Percentiles rank a stretch among this genome's conserved stretches.
phyloP scores from a whole-genome alignment of 208 protist species.

The Crithidia bombi region DNA sequence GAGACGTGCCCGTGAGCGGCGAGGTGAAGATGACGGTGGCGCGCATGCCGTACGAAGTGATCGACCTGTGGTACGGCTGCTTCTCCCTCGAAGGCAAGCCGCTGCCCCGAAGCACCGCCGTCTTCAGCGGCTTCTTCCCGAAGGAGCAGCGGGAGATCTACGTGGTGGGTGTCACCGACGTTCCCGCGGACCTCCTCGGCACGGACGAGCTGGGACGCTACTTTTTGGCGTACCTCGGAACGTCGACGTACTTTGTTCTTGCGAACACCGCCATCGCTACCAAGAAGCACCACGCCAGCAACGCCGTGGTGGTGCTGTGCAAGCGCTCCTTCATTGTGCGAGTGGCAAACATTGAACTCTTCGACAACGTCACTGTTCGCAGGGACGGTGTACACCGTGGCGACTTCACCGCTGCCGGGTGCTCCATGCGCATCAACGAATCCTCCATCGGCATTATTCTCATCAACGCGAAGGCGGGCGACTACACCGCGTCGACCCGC shows the following conservation, averaged over 20 bases:
- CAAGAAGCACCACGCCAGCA: constrained; percentile 46
- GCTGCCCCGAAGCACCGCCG: constrained; percentile 52
- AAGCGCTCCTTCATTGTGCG: constrained; percentile 68
- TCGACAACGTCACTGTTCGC: constrained; percentile 39
- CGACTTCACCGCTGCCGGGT: constrained; percentile 63
- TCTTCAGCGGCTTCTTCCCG: constrained; percentile 75
- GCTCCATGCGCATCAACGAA: constrained; percentile 67
- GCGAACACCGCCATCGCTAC: constrained; percentile 46
- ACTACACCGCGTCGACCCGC: constrained; percentile 29
- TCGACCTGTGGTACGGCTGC: constrained; percentile 82
- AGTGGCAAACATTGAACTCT: constrained; percentile 61
- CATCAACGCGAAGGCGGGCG: constrained; percentile 45
- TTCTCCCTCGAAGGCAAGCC: constrained; percentile 63
- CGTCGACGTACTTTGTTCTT: constrained; percentile 54
- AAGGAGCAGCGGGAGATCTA: constrained; percentile 73
- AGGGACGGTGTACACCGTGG: constrained; percentile 36
- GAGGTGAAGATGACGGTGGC: constrained; percentile 65
- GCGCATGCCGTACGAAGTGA: constrained; percentile 81
- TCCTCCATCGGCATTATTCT: constrained; percentile 56
- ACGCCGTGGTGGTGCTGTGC: constrained; percentile 66
- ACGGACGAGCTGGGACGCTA: constrained; percentile 51
- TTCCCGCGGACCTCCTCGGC: constrained; percentile 50
- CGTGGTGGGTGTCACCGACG: constrained; percentile 66
- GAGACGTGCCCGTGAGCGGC: constrained; percentile 33
- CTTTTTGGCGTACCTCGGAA: constrained; percentile 64